Evolutionary conservation across 306 rosid genomes (phyloP), one percentile per base, ranked within the genome.

Genomic region (Prunus armeniaca): DNA sequence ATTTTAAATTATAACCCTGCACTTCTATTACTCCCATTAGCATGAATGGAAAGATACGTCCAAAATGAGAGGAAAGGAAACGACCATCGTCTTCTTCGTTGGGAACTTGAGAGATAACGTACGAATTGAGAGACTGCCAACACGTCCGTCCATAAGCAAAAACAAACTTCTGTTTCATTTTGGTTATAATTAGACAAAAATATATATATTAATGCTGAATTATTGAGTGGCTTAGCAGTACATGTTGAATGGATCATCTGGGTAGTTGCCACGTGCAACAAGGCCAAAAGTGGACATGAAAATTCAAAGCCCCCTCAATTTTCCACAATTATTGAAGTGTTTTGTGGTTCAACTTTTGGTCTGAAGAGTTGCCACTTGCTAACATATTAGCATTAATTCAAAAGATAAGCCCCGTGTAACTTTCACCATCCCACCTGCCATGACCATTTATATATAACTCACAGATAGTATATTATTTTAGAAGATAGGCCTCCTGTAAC

Each of bases 391-490:
- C 43, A 7, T 38, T 38, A 38, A 6, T 38, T 38, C 25, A 24
- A 18, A 57, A 17, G 83, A 73, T 65, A 74, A 73, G 83, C 63
- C 25, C 19, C 70, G 30, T 18, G 60, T 80, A 73, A 24, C 71
- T 73, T 65, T 79, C 74, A 47, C 61, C 10, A 12, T 12, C n/a
- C n/a, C 47, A 49, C 62, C 74, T 19, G 28, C 74, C 30, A 32
- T 2, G 75, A 38, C 9, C 1, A 22, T 6, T n/a, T 19, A 56
- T 19, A 56, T 41, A 49, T 13, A 55, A 49, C 15, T 12, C 51
- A 72, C 6, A 58, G 9, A 62, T 61, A 10, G 76, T 25, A 25
- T 49, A 51, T 14, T 61, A 6, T 30, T 10, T 32, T 30, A 12
- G 55, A 65, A 67, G 75, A 81, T 72, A 77, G 57, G 57, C 32